Base-by-base conservation (phyloP, 176 grass and related monocot species). In the Carex cristatella region DNA sequence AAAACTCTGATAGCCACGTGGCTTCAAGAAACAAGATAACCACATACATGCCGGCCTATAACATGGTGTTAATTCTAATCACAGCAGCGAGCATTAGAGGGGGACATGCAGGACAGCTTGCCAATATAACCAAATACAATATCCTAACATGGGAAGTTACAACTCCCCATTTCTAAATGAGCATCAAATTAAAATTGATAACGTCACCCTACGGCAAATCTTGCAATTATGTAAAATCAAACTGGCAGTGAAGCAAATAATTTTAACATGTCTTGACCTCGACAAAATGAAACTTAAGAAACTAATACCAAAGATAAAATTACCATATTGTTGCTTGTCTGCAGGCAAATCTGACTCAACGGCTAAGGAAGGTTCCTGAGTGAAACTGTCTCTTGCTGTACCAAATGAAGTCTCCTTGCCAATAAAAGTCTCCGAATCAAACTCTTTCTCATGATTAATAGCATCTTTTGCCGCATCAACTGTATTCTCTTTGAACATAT, bases 311-410 rank as follows among this genome's bases (percentile, higher is more conserved):
- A 40, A 55, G 31, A 10, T 40, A 42, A 80, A 62, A 66, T 48
- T 65, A 83, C 59, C 59, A 83, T 65, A 13, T 65, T 66, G 59
- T 83, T 46, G 84, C 38, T 44, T 14, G 31, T 58, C 73, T 73
- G 7, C 2, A 73, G 78, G 74, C 54, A 84, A 83, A 63, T 63
- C 58, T 60, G 72, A 70, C 15, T 72, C 31, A 63, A 61, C 60
- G 32, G 62, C 84, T 85, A 51, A 1, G 5, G 30, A 7, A 31
- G 32, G 60, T 68, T 85, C 83, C 18, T 28, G 3, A n/a, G n/a
- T 61, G 74, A 76, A n/a, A 79, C 83, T 71, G 80, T 49, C 84
- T 49, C 69, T 81, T n/a, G 74, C 61, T 28, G 83, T 70, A 66
- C 69, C 13, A 31, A 66, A 85, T 73, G 60, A 64, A 12, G 16